phyloP scores from a whole-genome alignment of 139 green algal species.

The Desmodesmus armatus region DNA sequence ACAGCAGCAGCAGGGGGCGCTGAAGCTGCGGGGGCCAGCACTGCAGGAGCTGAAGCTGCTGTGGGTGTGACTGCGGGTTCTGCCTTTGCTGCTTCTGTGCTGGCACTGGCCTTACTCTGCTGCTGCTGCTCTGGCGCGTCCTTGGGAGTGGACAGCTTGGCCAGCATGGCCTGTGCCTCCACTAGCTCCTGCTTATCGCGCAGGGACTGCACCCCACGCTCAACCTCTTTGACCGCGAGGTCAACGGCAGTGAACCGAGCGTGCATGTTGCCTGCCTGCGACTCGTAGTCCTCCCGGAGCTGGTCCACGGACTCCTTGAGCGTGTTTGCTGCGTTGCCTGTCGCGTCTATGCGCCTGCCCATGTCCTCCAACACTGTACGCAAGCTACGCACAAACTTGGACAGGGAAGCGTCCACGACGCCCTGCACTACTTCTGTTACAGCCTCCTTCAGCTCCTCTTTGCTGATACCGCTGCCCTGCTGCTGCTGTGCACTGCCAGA shows the following conservation, averaged over 20 bases:
- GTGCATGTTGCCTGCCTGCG: conserved; percentile 47
- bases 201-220: conserved; percentile 71
- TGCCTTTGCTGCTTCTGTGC: conserved; percentile 23
- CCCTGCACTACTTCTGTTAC: conserved; percentile 48
- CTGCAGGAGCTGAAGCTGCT: conserved; percentile 25
- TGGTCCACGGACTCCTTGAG: conserved; percentile 47
- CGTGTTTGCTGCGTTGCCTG: conserved; percentile 10
- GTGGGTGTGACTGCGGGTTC: background rate
- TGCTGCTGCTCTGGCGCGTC: conserved; percentile 7
- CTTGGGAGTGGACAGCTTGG: conserved; percentile 47
- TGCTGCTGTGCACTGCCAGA: background rate
- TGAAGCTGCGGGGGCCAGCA: conserved; percentile 18
- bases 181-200: conserved; percentile 70
- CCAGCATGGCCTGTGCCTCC: conserved; percentile 69
- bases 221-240: conserved; percentile 65
- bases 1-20: background rate
- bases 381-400: conserved; percentile 69
- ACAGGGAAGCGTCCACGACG: conserved; percentile 59
- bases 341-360: conserved; percentile 49
- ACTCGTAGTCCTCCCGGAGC: conserved; percentile 49
- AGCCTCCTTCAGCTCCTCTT: conserved; percentile 52
- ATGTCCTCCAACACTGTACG: conserved; percentile 70
- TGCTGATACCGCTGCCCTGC: conserved; percentile 9
- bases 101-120: background rate
- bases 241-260: conserved; percentile 60